These are phyloP conservation scores for Puccinia coronata DNA, from an alignment of 1,284 basidiomycete species.

Conservation along the genomic window DNA sequence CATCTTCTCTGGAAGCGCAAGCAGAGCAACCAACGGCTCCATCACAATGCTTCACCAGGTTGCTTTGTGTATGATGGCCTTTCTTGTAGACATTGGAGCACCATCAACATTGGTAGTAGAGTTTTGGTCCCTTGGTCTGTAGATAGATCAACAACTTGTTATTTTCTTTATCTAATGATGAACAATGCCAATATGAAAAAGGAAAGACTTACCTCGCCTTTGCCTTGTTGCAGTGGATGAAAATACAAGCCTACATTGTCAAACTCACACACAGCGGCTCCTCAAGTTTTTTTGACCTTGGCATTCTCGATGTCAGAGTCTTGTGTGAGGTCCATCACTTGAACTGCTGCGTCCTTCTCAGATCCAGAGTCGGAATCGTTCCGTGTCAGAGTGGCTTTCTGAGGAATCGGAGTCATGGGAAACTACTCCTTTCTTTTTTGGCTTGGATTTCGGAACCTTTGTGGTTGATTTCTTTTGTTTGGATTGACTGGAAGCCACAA, in stretches of 20 bases:
- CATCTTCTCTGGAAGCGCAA: background rate
- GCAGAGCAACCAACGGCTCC: background rate
- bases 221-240: background rate
- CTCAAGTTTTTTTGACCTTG: background rate
- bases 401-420: background rate
- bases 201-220: constrained; percentile 3
- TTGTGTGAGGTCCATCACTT: background rate
- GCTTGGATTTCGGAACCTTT: background rate
- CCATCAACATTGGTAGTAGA: background rate
- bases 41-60: constrained; percentile 14
- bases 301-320: background rate
- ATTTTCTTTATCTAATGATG: background rate
- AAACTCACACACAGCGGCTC: background rate
- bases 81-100: background rate
- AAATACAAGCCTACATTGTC: background rate
- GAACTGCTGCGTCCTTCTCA: background rate
- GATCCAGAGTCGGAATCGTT: background rate
- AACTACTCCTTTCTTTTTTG: background rate
- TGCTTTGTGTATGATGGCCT: no score
- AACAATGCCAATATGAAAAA: background rate
- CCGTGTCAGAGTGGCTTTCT: background rate
- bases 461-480: background rate
- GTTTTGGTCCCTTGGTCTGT: background rate
- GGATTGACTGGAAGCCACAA: background rate
- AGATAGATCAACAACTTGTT: background rate